A percentile compares a stretch with the other conserved stretches of the same genome.
Evolutionary conservation across 345 rosid species (phyloP).

Genomic region (Camelina laxa): DNA sequence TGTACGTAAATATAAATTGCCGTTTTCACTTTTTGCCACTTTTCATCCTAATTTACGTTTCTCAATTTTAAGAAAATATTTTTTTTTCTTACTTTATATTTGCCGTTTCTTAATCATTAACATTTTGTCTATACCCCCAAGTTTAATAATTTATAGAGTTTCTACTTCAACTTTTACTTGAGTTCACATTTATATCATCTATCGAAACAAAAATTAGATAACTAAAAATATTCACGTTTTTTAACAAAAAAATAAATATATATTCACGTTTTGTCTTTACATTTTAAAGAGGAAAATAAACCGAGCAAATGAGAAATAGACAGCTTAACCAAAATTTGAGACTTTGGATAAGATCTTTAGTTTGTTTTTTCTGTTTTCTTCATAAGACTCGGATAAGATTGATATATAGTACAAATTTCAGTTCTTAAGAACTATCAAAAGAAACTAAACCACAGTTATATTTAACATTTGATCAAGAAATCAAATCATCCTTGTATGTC

Average conservation of each 20-base stretch:
- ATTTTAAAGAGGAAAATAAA: constrained; percentile 27
- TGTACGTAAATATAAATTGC: constrained; percentile 1
- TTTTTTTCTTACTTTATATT: neutral
- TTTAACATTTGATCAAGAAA: neutral
- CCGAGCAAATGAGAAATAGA: constrained; percentile 23
- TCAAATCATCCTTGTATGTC: neutral
- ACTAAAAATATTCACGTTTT: constrained; percentile 6
- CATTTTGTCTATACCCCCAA: constrained; percentile 22
- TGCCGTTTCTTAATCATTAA: constrained; percentile 35
- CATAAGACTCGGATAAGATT: neutral
- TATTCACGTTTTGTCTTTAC: constrained; percentile 23
- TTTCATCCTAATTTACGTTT: constrained; percentile 35
- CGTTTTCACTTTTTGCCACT: constrained; percentile 29
- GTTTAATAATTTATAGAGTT: constrained; percentile 10
- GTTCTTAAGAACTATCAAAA: too few relatives aligned
- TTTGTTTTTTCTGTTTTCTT: too few relatives aligned
- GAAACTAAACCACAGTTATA: neutral
- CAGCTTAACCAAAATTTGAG: constrained; percentile 19
- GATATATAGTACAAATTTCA: neutral
- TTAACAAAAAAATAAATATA: too few relatives aligned
- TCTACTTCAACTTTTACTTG: constrained; percentile 6
- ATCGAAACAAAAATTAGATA: neutral
- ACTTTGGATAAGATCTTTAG: neutral
- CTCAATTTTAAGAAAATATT: neutral
- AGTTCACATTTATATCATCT: constrained; percentile 5